phyloP scores from a whole-genome alignment of 805 yeast genomes.

The Diddensiella caesifluorescens region DNA sequence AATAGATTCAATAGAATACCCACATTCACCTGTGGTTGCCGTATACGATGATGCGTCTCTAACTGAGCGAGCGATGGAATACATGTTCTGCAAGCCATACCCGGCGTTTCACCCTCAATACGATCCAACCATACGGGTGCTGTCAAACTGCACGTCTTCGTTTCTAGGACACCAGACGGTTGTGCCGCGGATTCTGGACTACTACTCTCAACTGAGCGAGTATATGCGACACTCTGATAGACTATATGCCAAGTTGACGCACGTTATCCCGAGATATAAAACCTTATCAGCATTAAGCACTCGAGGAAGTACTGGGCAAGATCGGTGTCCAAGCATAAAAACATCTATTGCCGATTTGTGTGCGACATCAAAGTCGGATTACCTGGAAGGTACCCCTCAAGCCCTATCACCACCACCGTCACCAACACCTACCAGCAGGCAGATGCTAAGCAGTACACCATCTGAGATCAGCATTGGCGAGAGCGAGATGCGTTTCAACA shows the following conservation, averaged over 20 bases:
- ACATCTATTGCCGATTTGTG: no score
- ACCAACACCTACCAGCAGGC: no score
- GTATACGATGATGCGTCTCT: neutral
- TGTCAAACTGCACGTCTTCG: slow-evolving; percentile 18
- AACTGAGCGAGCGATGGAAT: neutral
- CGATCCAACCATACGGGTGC: slow-evolving; percentile 15
- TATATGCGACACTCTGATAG: neutral
- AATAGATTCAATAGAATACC: no score
- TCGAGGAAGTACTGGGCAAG: neutral
- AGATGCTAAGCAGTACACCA: no score
- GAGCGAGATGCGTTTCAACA: no score
- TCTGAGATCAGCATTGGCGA: no score
- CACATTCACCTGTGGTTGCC: no score
- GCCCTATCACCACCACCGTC: no score
- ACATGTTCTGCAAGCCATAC: neutral
- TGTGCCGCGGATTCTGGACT: slow-evolving; percentile 16
- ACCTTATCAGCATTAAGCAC: neutral
- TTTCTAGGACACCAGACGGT: slow-evolving; percentile 13
- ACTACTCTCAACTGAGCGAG: slow-evolving; percentile 2
- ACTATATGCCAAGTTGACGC: slow-evolving; percentile 18
- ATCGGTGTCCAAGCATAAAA: no score
- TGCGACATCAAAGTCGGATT: no score
- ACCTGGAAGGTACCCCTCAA: no score
- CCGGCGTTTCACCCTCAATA: slow-evolving; percentile 6
- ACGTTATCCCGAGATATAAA: slow-evolving; percentile 15